Conservation (phyloP, 2,329 filamentous ascomycete genomes). For the Diaporthe citriasiana region DNA sequence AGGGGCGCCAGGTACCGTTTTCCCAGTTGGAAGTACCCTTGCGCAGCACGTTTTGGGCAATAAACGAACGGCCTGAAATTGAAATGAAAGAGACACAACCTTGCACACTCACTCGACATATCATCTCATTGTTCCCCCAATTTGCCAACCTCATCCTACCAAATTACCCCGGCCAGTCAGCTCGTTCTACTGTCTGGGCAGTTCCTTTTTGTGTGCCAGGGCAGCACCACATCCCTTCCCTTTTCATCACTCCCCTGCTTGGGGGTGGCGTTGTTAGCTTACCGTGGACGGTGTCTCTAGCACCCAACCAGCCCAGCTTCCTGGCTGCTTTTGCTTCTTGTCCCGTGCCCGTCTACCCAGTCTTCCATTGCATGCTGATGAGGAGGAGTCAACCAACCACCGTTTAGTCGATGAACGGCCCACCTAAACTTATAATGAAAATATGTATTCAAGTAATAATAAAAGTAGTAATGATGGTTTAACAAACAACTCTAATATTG, state of each 20-base stretch:
- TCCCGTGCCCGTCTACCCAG: no score
- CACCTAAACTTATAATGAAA: no score
- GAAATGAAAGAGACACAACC: not conserved
- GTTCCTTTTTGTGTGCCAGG: not conserved
- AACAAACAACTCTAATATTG: no score
- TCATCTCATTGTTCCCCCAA: no score
- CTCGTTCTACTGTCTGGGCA: constrained; percentile 8
- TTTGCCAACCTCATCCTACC: no score
- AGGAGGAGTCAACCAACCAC: no score
- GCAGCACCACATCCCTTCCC: not conserved
- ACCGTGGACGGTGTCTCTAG: not conserved
- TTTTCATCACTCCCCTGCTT: not conserved
- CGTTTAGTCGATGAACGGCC: no score
- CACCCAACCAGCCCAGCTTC: no score
- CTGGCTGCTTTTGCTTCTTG: not conserved
- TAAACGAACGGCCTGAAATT: not conserved
- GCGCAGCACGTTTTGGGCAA: not conserved
- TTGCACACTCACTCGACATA: not conserved
- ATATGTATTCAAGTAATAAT: no score
- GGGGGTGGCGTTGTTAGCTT: not conserved
- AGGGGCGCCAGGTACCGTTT: not conserved
- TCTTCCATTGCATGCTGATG: not conserved
- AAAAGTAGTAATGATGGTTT: no score
- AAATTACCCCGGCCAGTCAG: not conserved
- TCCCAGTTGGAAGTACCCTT: not conserved